Evolutionary conservation across 305 asterid species (phyloP).

Genomic region (Rubia tinctorum): DNA sequence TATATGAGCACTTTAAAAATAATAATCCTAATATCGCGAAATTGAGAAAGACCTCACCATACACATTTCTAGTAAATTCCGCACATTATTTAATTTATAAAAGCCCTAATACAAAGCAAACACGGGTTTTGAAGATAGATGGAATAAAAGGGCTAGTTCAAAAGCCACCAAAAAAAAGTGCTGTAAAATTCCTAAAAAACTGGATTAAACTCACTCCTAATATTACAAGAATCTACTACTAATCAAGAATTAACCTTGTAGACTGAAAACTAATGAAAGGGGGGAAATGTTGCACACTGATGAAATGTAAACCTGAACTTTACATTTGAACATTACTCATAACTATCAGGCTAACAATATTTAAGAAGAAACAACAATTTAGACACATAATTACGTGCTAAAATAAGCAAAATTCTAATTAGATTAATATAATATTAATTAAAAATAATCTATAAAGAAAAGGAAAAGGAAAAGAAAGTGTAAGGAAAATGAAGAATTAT

Average conservation of each 20-base stretch:
- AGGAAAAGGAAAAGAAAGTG: background rate
- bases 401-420: background rate
- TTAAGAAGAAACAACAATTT: background rate
- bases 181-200: background rate
- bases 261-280: slow-evolving; percentile 27
- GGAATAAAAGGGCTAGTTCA: background rate
- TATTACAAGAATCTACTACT: slow-evolving; percentile 18
- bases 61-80: too few species aligned
- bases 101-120: background rate
- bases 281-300: slow-evolving; percentile 7
- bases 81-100: background rate
- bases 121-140: too few species aligned
- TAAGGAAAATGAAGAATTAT: slow-evolving; percentile 13
- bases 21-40: too few species aligned
- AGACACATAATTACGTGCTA: background rate
- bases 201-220: slow-evolving; percentile 21
- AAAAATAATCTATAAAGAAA: background rate
- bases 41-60: too few species aligned
- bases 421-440: background rate
- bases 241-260: slow-evolving; percentile 19
- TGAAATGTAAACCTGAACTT: slow-evolving; percentile 10
- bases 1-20: too few species aligned
- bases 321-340: slow-evolving; percentile 4
- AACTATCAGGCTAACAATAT: background rate
- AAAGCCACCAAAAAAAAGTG: slow-evolving; percentile 29